These are phyloP conservation scores for Penstemon davidsonii DNA, from an alignment of 257 asterid species.

Conservation along the genomic window DNA sequence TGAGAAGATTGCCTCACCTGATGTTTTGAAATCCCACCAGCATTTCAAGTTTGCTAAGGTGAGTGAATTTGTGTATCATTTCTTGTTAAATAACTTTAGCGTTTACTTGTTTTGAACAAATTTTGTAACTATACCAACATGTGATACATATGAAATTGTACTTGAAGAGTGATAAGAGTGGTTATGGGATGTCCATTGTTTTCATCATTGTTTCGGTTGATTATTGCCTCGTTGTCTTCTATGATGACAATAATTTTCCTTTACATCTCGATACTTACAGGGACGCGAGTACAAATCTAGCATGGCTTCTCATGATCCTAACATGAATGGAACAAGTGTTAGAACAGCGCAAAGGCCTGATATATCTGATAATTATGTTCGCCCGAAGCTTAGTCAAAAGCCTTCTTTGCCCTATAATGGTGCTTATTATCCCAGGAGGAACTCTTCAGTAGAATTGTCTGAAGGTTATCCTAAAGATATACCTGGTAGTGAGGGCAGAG, in stretches of 20 bases:
- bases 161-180: too few relatives aligned
- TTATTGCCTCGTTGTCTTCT: neutral
- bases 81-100: neutral
- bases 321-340: constrained; percentile 38
- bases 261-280: constrained; percentile 35
- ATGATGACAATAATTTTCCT: neutral
- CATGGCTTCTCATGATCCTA: constrained; percentile 44
- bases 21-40: constrained; percentile 42
- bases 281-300: constrained; percentile 39
- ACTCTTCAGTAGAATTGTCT: constrained; percentile 41
- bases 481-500: constrained; percentile 43
- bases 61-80: constrained; percentile 28
- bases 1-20: constrained; percentile 47
- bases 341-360: constrained; percentile 40
- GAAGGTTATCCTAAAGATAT: constrained; percentile 43
- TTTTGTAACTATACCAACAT: neutral
- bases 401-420: constrained; percentile 36
- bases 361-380: constrained; percentile 23
- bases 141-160: too few relatives aligned
- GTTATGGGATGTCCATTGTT: neutral
- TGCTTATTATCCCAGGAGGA: constrained; percentile 43
- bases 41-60: constrained; percentile 47
- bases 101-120: constrained; percentile 17
- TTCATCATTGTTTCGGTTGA: neutral
- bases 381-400: constrained; percentile 41